These are phyloP conservation scores for Paxillus involutus DNA, from an alignment of 768 basidiomycete genomes.

Conservation along the genomic window DNA sequence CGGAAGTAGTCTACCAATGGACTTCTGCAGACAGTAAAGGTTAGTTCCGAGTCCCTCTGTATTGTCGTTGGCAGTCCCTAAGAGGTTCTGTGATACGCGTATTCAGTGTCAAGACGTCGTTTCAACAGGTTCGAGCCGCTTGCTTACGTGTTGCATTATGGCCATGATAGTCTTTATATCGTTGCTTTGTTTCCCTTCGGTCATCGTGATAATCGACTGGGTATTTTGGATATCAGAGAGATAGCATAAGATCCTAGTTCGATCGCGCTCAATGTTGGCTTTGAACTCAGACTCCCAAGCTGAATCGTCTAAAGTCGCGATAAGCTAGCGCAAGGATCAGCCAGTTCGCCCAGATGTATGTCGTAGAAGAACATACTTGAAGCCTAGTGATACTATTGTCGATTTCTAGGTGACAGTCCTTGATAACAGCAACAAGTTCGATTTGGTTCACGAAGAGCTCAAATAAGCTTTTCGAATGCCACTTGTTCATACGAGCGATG, in stretches of 20 bases:
- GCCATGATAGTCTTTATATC: conserved; percentile 44
- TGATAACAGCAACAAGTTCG: conserved; percentile 45
- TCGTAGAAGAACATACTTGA: conserved; percentile 34
- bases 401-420: conserved; percentile 44
- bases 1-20: conserved; percentile 46
- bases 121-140: neutral
- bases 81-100: conserved; percentile 19
- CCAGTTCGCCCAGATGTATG: neutral
- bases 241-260: conserved; percentile 40
- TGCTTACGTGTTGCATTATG: conserved; percentile 48
- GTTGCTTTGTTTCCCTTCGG: conserved; percentile 33
- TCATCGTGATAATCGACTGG: conserved; percentile 35
- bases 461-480: conserved; percentile 39
- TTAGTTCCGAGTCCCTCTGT: conserved; percentile 50
- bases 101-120: conserved; percentile 11
- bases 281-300: conserved; percentile 48
- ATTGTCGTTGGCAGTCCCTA: conserved; percentile 11
- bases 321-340: conserved; percentile 34
- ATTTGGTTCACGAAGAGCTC: conserved; percentile 47
- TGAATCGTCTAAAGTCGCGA: conserved; percentile 44
- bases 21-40: conserved; percentile 47
- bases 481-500: conserved; percentile 39
- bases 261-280: conserved; percentile 40
- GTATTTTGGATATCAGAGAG: conserved; percentile 45
- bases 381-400: conserved; percentile 47